These are phyloP conservation scores for Casuarina cunninghamiana DNA, from an alignment of 306 rosid species.

Conservation along the genomic window DNA sequence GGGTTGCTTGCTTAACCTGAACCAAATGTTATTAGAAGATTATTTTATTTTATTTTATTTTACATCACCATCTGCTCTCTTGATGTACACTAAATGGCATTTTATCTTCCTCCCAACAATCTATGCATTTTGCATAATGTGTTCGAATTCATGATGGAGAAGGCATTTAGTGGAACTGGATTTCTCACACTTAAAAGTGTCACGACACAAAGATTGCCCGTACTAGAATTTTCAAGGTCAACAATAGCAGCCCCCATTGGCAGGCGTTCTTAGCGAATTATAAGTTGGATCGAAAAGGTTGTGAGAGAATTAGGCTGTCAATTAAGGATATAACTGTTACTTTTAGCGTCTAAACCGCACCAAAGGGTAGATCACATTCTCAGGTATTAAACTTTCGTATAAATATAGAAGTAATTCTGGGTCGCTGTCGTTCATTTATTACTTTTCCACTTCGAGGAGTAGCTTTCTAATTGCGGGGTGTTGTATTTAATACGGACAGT, in stretches of 20 bases:
- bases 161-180: conserved; percentile 3
- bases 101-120: background rate
- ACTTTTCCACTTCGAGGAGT: too few relatives aligned
- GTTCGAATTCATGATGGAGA: conserved; percentile 7
- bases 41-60: background rate
- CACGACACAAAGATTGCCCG: conserved; percentile 21
- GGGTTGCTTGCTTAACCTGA: background rate
- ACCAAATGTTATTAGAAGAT: background rate
- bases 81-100: background rate
- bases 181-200: background rate
- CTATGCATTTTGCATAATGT: background rate
- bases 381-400: too few relatives aligned
- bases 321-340: too few relatives aligned
- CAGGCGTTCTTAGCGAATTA: background rate
- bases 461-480: too few relatives aligned
- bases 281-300: background rate
- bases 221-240: conserved; percentile 7
- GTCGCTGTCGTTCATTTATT: too few relatives aligned
- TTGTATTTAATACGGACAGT: too few relatives aligned
- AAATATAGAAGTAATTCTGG: too few relatives aligned
- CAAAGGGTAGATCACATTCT: too few relatives aligned
- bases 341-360: too few relatives aligned
- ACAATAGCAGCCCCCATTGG: background rate
- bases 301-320: background rate
- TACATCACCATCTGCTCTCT: background rate